These are phyloP conservation scores for Neurospora sp. DNA, from an alignment of 495 filamentous ascomycete genomes.

Conservation along the genomic window DNA sequence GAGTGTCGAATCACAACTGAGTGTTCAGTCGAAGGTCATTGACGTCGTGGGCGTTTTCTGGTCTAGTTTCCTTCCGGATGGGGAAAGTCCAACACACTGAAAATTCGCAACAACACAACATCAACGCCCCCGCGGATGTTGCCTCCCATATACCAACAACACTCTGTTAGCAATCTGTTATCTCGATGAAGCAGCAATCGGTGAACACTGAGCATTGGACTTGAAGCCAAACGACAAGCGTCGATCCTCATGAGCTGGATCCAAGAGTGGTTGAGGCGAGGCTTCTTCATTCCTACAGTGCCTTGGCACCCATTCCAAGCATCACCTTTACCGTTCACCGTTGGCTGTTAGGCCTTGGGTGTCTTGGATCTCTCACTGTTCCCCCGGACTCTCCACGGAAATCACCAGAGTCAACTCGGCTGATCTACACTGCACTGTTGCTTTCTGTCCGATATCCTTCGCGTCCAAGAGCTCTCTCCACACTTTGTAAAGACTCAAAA, in stretches of 20 bases:
- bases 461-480: neutral
- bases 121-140: neutral
- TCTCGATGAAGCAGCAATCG: neutral
- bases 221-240: neutral
- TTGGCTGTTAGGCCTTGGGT: neutral
- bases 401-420: neutral
- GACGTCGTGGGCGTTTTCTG: neutral
- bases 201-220: neutral
- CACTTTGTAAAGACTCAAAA: neutral
- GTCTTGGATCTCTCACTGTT: neutral
- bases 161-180: neutral
- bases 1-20: neutral
- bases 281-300: neutral
- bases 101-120: neutral
- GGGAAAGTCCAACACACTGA: neutral
- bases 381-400: neutral
- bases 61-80: neutral
- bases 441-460: neutral
- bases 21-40: neutral
- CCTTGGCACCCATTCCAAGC: neutral
- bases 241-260: neutral
- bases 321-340: neutral
- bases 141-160: neutral
- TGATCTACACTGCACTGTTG: neutral
- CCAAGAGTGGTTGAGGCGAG: neutral